phyloP scores from a whole-genome alignment of 192 early-diverging fungal genomes.

The Fimicolochytrium jonesii region DNA sequence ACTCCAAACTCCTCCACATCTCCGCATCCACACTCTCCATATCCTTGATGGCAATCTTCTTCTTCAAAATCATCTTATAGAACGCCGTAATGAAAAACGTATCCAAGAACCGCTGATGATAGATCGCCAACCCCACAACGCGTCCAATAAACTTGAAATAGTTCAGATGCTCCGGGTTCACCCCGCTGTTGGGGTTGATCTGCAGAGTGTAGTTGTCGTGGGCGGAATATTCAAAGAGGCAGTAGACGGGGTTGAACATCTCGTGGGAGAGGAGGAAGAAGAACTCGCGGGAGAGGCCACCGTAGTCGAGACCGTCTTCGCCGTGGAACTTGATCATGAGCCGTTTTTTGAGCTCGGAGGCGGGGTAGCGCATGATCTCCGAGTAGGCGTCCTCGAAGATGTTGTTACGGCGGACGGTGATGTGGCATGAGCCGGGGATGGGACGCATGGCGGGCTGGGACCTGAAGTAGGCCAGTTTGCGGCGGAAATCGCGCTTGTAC shows the following conservation, averaged over 20 bases:
- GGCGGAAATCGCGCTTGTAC: slow-evolving; percentile 97
- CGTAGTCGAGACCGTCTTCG: slow-evolving; percentile 98
- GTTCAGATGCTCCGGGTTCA: slow-evolving; percentile 97
- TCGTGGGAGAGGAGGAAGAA: slow-evolving; percentile 97
- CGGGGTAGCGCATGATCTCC: slow-evolving; percentile 90
- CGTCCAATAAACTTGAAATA: slow-evolving; percentile 99
- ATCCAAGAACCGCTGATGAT: slow-evolving; percentile 95
- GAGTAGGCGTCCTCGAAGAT: slow-evolving; percentile 97
- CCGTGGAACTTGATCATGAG: slow-evolving; percentile 99
- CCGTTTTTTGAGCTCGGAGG: slow-evolving; percentile 90
- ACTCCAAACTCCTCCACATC: slow-evolving; percentile 83
- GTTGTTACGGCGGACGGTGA: slow-evolving; percentile 80
- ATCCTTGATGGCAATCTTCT: slow-evolving; percentile 82
- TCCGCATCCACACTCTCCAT: slow-evolving; percentile 95
- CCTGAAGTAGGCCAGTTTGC: slow-evolving; percentile 95
- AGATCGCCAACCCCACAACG: slow-evolving; percentile 90
- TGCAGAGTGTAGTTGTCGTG: slow-evolving; percentile 98
- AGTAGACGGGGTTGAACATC: slow-evolving; percentile 98
- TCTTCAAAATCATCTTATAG: slow-evolving; percentile 94
- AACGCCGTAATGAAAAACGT: slow-evolving; percentile 94
- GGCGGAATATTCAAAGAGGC: slow-evolving; percentile 95
- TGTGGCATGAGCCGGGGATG: slow-evolving; percentile 85
- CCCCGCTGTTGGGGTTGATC: slow-evolving; percentile 90
- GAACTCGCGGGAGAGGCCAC: slow-evolving; percentile 94
- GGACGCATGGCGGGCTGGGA: slow-evolving; percentile 84